phyloP scores from a whole-genome alignment of 345 rosid species.

The Syzygium oleosum region DNA sequence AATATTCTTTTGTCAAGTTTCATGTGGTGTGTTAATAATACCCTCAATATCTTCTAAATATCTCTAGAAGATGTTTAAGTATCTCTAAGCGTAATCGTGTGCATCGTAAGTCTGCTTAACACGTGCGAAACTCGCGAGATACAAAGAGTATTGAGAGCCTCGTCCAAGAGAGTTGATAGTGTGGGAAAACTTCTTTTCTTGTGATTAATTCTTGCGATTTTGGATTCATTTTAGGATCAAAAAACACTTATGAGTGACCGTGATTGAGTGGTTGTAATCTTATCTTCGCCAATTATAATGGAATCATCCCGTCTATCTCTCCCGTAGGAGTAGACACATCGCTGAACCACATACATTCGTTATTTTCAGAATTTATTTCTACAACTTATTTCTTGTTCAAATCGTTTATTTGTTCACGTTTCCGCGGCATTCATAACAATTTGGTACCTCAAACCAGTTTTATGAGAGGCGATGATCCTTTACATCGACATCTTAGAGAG shows the following conservation, averaged over 20 bases:
- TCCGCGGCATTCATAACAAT: background rate
- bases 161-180: background rate
- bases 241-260: background rate
- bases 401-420: background rate
- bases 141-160: background rate
- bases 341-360: background rate
- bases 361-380: background rate
- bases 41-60: no score
- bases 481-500: background rate
- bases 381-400: background rate
- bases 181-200: background rate
- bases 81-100: no score
- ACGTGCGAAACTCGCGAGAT: background rate
- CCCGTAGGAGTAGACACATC: accelerated
- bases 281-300: no score
- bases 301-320: background rate
- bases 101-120: background rate
- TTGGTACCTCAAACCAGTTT: background rate
- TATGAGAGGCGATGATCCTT: background rate
- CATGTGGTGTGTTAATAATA: background rate
- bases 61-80: no score
- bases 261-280: no score
- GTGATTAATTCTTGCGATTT: background rate
- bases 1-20: background rate
- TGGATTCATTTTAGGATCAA: background rate